Base-by-base conservation (phyloP, 2,329 filamentous ascomycete genomes). In the Sarocladium strictum region DNA sequence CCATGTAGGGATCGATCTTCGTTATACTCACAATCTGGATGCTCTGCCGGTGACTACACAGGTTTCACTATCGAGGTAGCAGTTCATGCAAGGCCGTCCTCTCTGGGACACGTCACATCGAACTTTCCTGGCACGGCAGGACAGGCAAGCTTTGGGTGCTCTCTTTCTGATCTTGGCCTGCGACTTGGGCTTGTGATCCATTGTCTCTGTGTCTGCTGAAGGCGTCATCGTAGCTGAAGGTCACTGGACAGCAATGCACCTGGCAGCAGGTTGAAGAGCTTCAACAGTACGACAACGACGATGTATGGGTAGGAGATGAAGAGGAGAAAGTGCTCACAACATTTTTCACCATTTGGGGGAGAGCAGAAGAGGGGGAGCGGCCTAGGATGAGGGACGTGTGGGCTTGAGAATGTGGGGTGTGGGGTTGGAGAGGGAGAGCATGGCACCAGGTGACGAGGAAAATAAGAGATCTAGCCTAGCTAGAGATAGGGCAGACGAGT, bases 11-110 rank as follows among this genome's bases (percentile, higher is more conserved):
- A n/a, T n/a, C n/a, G n/a, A n/a, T n/a, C n/a, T n/a, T n/a, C n/a
- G 29, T 12, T 10, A 24, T 11, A 64, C 71, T 65, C 58, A 72
- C 70, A 71, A 69, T 56, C 67, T 67, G 3, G 69, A 72, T 19
- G 69, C 72, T 57, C 70, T 66, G 40, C 67, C 68, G 9, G 68
- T 73, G 55, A 72, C 66, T 53, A 76, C 62, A 58, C 72, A 72
- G 0, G 67, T 68, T 59, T 78, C 75, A 56, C 72, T 74, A 58
- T 79, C 76, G 54, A 77, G 72, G 45, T 75, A 75, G 61, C 76
- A 79, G 55, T 78, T 78, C 67, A 77, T 78, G 64, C 73, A 80
- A 7, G 76, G 77, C 29, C 70, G 66, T 3, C 75, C 76, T 55
- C 72, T 68, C 58, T 76, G 75, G 38, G 71, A 76, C 15, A 78